A percentile compares a stretch with the other conserved stretches of the same genome.
Evolutionary conservation across 371 early-diverging fungal genomes (phyloP).

Genomic region (Rhizopus sp.): DNA sequence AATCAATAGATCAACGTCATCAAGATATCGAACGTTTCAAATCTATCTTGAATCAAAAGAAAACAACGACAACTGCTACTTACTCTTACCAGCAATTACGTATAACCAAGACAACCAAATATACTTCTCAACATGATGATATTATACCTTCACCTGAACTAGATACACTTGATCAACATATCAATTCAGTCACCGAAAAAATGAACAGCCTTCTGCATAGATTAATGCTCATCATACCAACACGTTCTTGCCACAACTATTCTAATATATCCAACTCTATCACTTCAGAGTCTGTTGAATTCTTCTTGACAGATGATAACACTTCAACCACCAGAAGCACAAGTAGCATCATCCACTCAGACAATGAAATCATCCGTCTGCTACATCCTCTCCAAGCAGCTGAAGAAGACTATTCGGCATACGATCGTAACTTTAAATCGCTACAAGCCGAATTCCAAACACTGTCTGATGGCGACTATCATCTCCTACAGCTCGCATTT

Average conservation of each 20-base stretch:
- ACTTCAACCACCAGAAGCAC: slow-evolving; percentile 9
- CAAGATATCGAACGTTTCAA: slow-evolving; percentile 26
- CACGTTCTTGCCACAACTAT: slow-evolving; percentile 25
- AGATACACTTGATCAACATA: slow-evolving; percentile 33
- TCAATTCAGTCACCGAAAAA: slow-evolving; percentile 28
- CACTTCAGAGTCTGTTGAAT: slow-evolving; percentile 17
- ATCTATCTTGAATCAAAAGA: slow-evolving; percentile 3
- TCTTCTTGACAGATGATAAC: slow-evolving; percentile 23
- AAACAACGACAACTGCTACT: slow-evolving; percentile 34
- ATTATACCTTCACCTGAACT: slow-evolving; percentile 14
- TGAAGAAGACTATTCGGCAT: slow-evolving; percentile 38
- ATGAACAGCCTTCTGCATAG: slow-evolving; percentile 35
- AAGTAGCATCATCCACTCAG: slow-evolving; percentile 10
- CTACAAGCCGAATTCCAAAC: slow-evolving; percentile 35
- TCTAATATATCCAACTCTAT: slow-evolving; percentile 7
- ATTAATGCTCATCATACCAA: slow-evolving; percentile 34
- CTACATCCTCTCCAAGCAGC: slow-evolving; percentile 47
- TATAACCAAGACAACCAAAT: slow-evolving; percentile 39
- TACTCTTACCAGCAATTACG: slow-evolving; percentile 37
- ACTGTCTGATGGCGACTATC: slow-evolving; percentile 29
- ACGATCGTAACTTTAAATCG: slow-evolving; percentile 35
- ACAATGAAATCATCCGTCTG: slow-evolving; percentile 15
- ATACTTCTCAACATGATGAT: slow-evolving; percentile 12
- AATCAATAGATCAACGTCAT: slow-evolving; percentile 15
- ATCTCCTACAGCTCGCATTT: slow-evolving; percentile 9